Percentiles rank a stretch among this genome's conserved stretches.
Evolutionary conservation across 228 moss, liverwort and hornwort species (phyloP).

Genomic region (Sphagnum magellanicum): DNA sequence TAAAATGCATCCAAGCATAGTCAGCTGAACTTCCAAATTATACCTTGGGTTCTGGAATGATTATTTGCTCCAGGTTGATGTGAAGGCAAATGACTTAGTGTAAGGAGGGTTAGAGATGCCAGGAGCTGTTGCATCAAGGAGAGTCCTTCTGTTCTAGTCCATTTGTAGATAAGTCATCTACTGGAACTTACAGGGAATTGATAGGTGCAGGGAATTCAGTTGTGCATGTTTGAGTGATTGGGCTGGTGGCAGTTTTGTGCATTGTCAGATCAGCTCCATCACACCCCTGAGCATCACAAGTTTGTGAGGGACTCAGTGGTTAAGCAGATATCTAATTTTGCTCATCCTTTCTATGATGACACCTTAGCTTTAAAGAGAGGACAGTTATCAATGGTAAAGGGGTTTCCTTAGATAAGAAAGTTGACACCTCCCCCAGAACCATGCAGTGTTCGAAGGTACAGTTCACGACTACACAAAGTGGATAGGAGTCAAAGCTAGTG

Average conservation of each 20-base stretch:
- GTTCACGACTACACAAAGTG: neutral
- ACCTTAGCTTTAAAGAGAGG: neutral
- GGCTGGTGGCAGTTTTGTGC: slow-evolving; percentile 28
- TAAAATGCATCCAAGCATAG: neutral
- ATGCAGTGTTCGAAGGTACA: neutral
- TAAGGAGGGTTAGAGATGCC: neutral
- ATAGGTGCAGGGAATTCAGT: neutral
- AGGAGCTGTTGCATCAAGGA: neutral
- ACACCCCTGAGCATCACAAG: slow-evolving; percentile 22
- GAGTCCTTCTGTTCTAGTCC: too few species aligned
- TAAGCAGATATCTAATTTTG: slow-evolving; percentile 9
- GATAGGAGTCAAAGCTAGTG: neutral
- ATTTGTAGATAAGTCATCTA: too few species aligned
- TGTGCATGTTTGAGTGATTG: slow-evolving; percentile 7
- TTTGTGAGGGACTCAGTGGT: slow-evolving; percentile 24
- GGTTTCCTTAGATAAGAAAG: slow-evolving; percentile 5
- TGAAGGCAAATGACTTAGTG: neutral
- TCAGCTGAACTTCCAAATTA: too few species aligned
- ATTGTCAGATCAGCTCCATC: slow-evolving; percentile 32
- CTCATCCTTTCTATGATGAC: neutral
- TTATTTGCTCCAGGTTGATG: neutral
- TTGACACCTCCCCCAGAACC: slow-evolving; percentile 4
- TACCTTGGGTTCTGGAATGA: neutral
- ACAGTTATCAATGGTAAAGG: neutral
- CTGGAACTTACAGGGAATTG: neutral